These are phyloP conservation scores for Cynara cardunculus DNA, from an alignment of 129 eudicot species.

Conservation along the genomic window DNA sequence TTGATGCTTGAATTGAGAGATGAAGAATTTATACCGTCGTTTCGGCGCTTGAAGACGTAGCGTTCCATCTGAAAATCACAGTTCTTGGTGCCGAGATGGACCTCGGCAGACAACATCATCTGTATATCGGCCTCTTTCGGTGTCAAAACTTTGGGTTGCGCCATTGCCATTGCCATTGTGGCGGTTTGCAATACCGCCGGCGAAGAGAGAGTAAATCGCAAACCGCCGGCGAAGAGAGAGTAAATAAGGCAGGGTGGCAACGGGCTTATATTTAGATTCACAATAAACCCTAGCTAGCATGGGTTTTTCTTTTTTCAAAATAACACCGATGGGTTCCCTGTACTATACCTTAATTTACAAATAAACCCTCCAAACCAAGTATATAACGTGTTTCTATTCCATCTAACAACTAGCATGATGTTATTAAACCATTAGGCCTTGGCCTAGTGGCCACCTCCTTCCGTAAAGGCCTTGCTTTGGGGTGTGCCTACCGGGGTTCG, in stretches of 20 bases:
- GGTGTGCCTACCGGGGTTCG: no score
- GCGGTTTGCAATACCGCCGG: background rate
- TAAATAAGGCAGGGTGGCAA: background rate
- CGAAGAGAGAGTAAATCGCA: no score
- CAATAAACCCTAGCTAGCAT: constrained; percentile 15
- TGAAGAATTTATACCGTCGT: constrained; percentile 26
- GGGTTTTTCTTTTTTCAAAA: background rate
- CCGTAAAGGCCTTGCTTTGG: no score
- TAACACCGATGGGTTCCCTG: background rate
- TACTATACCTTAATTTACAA: background rate
- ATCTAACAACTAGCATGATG: no score
- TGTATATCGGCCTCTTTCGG: constrained; percentile 50
- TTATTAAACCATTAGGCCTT: no score
- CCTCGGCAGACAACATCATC: constrained; percentile 40
- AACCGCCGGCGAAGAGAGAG: no score
- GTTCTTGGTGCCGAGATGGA: constrained; percentile 42
- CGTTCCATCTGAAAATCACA: constrained; percentile 49
- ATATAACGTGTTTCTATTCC: background rate
- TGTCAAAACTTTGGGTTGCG: constrained; percentile 12
- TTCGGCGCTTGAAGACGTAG: constrained; percentile 43
- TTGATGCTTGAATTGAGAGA: background rate
- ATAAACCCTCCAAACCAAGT: background rate
- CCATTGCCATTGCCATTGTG: constrained; percentile 11
- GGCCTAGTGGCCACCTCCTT: no score
- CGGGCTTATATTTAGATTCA: background rate